Conservation (phyloP, 306 rosid genomes). For the Acmispon strigosus region DNA sequence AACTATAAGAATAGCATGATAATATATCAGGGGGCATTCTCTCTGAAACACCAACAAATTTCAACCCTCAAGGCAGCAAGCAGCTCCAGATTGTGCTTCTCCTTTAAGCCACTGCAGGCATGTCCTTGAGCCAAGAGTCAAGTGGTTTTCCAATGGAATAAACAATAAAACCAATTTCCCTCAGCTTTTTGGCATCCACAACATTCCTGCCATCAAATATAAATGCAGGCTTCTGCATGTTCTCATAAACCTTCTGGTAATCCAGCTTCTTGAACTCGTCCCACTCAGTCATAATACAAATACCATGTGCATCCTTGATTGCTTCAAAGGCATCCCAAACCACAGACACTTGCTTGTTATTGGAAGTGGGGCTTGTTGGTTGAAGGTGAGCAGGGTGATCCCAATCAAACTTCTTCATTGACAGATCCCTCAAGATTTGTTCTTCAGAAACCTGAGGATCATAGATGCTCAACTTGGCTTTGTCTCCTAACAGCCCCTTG, state of each 20-base stretch:
- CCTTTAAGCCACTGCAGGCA: constrained; percentile 77
- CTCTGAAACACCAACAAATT: constrained; percentile 13
- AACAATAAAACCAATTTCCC: constrained; percentile 78
- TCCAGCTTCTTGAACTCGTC: constrained; percentile 73
- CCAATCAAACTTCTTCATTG: constrained; percentile 89
- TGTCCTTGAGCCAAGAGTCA: constrained; percentile 84
- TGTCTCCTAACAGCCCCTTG: constrained; percentile 74
- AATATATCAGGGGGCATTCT: constrained; percentile 18
- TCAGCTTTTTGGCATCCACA: constrained; percentile 51
- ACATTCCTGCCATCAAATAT: constrained; percentile 71
- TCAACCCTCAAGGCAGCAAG: constrained; percentile 1
- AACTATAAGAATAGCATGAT: constrained; percentile 11
- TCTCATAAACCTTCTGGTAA: constrained; percentile 52
- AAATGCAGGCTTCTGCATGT: constrained; percentile 89
- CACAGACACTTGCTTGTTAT: constrained; percentile 47
- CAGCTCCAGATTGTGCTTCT: background rate
- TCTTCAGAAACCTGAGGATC: constrained; percentile 79
- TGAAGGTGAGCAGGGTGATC: constrained; percentile 83
- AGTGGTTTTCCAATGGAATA: constrained; percentile 81
- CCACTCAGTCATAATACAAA: constrained; percentile 78
- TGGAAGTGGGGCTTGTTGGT: constrained; percentile 54
- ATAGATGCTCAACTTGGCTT: constrained; percentile 66
- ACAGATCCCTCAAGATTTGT: constrained; percentile 62
- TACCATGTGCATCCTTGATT: constrained; percentile 65
- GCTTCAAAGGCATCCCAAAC: constrained; percentile 72